phyloP scores from a whole-genome alignment of 208 protist genomes.

The Leishmania arabica region DNA sequence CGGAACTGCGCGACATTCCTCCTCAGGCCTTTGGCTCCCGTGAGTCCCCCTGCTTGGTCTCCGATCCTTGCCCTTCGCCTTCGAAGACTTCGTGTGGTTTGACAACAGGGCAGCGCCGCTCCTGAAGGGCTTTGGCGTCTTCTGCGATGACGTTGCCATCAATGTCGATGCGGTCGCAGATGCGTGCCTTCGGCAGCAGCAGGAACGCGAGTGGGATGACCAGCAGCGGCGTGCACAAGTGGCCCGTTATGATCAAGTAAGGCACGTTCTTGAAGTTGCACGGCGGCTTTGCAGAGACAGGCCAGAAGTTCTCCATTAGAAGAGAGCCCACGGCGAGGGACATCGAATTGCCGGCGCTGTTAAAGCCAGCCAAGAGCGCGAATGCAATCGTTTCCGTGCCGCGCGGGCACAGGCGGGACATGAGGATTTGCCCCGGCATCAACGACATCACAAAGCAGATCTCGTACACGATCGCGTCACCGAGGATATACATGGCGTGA shows the following conservation, averaged over 20 bases:
- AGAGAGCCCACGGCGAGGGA: conserved; percentile 45
- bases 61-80: background rate
- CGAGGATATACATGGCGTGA: conserved; percentile 56
- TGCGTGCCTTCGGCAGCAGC: conserved; percentile 54
- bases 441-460: conserved; percentile 47
- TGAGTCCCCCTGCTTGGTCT: background rate
- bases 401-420: conserved; percentile 58
- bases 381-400: conserved; percentile 63
- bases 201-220: conserved; percentile 64
- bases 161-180: conserved; percentile 51
- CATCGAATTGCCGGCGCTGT: conserved; percentile 50
- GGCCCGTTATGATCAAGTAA: conserved; percentile 62
- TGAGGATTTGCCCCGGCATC: conserved; percentile 61
- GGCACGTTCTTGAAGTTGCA: conserved; percentile 76
- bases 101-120: background rate
- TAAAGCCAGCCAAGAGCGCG: conserved; percentile 56
- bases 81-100: background rate
- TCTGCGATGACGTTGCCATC: conserved; percentile 43
- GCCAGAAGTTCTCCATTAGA: conserved; percentile 52
- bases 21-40: background rate
- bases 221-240: conserved; percentile 60
- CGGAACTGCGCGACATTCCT: background rate
- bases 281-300: conserved; percentile 32
- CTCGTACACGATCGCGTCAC: conserved; percentile 61
- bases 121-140: conserved; percentile 5